Evolutionary conservation across 768 basidiomycete genomes (phyloP), one percentile per base, ranked within the genome.

Genomic region (Mycena vulgaris): DNA sequence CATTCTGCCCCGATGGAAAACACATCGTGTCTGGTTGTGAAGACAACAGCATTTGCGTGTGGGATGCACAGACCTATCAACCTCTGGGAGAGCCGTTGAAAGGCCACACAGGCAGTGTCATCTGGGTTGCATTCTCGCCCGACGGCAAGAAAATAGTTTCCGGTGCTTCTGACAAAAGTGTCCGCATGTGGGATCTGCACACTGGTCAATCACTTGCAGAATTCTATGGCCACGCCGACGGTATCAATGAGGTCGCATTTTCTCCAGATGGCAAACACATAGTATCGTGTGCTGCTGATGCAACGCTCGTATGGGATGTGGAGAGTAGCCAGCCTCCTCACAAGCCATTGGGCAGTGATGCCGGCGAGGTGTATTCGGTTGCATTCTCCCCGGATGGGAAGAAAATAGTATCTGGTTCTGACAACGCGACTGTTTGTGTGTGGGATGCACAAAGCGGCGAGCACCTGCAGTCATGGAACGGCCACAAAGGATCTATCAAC

Each of bases 11-110:
- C 19, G 31, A 53, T 53, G 52, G 52, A 35, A 53, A 53, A 35
- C 52, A 23, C 31, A 53, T 53, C 21, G 52, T 35, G 52, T 53
- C 52, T 39, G 56, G 56, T 40, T 57, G 23, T 40, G 39, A 57
- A 37, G 56, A 57, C 35, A 11, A 21, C 23, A 57, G 23, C 27
- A 28, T 42, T 14, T 28, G 56, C 25, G 17, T 57, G 39, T 57
- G 56, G 56, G 56, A 57, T 57, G 56, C 56, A 58, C 39, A 58
- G 25, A 58, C 57, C 6, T 16, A 31, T 3, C 39, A 58, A n/a
- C 25, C 25, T 28, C 39, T 58, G 13, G 37, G 37, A 14, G 37
- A 40, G 35, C 37, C 37, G 5, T 57, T 57, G 23, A 39, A 57
- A 39, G 56, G 56, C 56, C 56, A 57, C 56, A 57, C 37, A 30